These are phyloP conservation scores for Blastomyces gilchristii DNA, from an alignment of 2,329 filamentous ascomycete genomes.

Conservation along the genomic window DNA sequence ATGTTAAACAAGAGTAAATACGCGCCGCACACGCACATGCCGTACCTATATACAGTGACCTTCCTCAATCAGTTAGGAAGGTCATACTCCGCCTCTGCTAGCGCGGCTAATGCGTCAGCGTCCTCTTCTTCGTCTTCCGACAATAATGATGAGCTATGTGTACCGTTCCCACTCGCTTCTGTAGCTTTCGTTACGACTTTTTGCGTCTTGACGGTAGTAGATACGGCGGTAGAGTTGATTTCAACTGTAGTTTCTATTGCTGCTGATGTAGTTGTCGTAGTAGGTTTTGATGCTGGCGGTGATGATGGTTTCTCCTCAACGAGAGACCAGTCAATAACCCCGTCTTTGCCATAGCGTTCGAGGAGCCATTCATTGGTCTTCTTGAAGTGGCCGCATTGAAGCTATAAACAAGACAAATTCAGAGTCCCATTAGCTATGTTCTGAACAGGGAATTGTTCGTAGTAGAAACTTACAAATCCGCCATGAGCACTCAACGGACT, in stretches of 20 bases:
- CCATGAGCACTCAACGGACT: slow-evolving; percentile 77
- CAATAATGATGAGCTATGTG: slow-evolving; percentile 6
- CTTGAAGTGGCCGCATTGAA: slow-evolving; percentile 38
- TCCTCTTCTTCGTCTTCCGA: slow-evolving; percentile 23
- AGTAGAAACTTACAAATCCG: slow-evolving; percentile 55
- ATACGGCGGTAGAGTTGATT: background rate
- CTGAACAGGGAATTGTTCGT: background rate
- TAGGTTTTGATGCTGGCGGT: background rate
- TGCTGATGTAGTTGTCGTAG: background rate
- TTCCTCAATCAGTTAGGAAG: background rate
- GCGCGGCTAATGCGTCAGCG: slow-evolving; percentile 33
- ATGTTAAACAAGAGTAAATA: too few relatives aligned
- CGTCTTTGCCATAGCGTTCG: slow-evolving; percentile 65
- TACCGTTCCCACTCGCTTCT: slow-evolving; percentile 16
- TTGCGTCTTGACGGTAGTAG: background rate
- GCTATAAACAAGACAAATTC: slow-evolving; percentile 22
- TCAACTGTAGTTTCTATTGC: background rate
- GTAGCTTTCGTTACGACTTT: background rate
- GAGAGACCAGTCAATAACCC: slow-evolving; percentile 75
- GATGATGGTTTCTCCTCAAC: slow-evolving; percentile 13
- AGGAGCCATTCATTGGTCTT: slow-evolving; percentile 58
- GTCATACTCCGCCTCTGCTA: slow-evolving; percentile 25
- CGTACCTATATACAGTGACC: background rate
- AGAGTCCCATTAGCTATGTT: background rate
- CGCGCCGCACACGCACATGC: background rate